Percentiles rank a stretch among this genome's conserved stretches.
Evolutionary conservation across 371 early-diverging fungal genomes (phyloP).

Genomic region (Mortierella sp.): DNA sequence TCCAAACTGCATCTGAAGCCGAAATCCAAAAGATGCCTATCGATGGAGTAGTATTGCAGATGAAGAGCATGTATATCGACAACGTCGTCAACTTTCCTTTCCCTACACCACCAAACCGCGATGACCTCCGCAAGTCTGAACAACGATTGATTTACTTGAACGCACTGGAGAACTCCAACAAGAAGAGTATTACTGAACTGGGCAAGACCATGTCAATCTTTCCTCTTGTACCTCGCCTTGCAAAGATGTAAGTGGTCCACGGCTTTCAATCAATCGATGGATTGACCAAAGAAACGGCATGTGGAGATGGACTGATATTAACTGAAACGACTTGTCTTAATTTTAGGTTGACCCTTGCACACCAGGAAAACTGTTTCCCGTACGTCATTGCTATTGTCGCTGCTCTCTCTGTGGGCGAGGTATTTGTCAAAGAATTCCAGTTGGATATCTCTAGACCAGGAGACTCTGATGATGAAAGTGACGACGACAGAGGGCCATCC

Average conservation of each 20-base stretch:
- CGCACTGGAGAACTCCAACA: constrained; percentile 74
- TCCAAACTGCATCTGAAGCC: constrained; percentile 89
- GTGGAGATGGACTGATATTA: background rate
- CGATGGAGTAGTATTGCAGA: constrained; percentile 93
- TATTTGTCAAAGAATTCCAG: constrained; percentile 82
- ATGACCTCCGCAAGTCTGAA: constrained; percentile 78
- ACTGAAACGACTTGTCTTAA: background rate
- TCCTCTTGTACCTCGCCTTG: constrained; percentile 95
- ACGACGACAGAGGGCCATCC: constrained; percentile 54
- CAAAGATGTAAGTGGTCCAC: constrained; percentile 81
- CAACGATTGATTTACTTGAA: constrained; percentile 79
- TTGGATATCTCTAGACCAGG: constrained; percentile 62
- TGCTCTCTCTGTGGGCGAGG: constrained; percentile 93
- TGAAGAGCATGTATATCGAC: constrained; percentile 97
- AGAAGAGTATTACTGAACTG: constrained; percentile 82
- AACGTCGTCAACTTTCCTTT: constrained; percentile 98
- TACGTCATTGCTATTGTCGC: constrained; percentile 93
- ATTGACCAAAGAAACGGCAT: background rate
- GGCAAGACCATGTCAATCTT: constrained; percentile 93
- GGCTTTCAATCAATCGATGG: background rate
- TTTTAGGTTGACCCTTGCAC: constrained; percentile 84
- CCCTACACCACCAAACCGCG: constrained; percentile 84
- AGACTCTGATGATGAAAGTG: constrained; percentile 59
- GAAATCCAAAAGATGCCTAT: constrained; percentile 97
- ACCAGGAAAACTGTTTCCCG: constrained; percentile 83